These are phyloP conservation scores for Kregervanrija pseudodelftensis DNA, from an alignment of 805 yeast species.

Conservation along the genomic window DNA sequence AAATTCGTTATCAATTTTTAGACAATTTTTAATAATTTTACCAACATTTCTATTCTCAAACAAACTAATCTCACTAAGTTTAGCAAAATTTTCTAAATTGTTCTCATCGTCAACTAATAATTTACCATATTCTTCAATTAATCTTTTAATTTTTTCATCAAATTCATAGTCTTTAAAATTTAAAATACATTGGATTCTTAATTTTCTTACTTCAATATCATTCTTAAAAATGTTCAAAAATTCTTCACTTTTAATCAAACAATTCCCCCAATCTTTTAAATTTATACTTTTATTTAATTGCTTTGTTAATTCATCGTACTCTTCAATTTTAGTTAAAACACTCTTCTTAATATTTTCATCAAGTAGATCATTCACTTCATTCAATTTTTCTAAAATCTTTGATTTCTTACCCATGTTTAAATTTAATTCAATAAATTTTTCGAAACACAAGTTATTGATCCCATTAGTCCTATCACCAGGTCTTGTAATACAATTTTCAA, in stretches of 20 bases:
- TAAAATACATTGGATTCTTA: conserved; percentile 24
- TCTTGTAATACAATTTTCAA: conserved; percentile 35
- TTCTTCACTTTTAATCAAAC: conserved; percentile 27
- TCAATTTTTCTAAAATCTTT: not conserved
- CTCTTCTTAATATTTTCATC: conserved; percentile 14
- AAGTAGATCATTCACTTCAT: conserved; percentile 3
- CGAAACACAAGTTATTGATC: conserved; percentile 39
- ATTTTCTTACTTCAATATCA: conserved; percentile 30
- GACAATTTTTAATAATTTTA: conserved; percentile 41
- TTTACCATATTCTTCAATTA: conserved; percentile 19
- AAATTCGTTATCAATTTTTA: conserved; percentile 72
- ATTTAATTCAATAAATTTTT: conserved; percentile 40
- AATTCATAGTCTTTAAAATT: conserved; percentile 10
- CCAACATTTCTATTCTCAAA: conserved; percentile 17
- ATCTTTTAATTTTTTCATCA: conserved; percentile 12
- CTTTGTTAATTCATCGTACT: no score
- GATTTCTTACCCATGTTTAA: conserved; percentile 38
- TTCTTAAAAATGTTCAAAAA: conserved; percentile 38
- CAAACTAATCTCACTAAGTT: conserved; percentile 21
- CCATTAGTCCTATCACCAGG: conserved; percentile 24
- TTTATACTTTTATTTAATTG: not conserved
- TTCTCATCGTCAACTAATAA: conserved; percentile 17
- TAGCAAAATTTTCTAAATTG: conserved; percentile 16
- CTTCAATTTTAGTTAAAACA: conserved; percentile 16
- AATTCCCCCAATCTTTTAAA: conserved; percentile 16